These are phyloP conservation scores for Wickerhamomyces ciferrii DNA, from an alignment of 805 yeast genomes.

Conservation along the genomic window DNA sequence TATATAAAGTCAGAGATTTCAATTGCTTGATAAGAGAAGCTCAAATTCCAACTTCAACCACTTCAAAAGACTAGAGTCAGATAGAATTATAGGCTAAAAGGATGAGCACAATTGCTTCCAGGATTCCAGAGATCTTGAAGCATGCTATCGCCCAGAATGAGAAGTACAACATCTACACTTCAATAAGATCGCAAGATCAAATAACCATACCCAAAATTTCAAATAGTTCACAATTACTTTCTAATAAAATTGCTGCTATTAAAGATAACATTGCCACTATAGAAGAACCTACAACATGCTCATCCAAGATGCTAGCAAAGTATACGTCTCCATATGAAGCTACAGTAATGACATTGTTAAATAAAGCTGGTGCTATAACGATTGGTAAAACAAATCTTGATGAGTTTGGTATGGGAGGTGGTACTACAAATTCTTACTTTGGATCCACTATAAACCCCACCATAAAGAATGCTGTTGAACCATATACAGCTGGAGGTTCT, in stretches of 20 bases:
- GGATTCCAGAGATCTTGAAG: slow-evolving; percentile 5
- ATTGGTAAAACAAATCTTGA: slow-evolving; percentile 90
- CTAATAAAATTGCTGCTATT: slow-evolving; percentile 36
- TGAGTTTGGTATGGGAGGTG: slow-evolving; percentile 97
- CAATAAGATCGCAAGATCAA: slow-evolving; percentile 21
- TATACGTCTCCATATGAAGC: slow-evolving; percentile 80
- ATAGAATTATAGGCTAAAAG: no score
- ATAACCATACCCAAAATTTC: background rate
- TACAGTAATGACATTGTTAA: slow-evolving; percentile 57
- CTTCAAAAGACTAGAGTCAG: no score
- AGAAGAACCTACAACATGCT: slow-evolving; percentile 71
- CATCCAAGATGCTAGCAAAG: slow-evolving; percentile 53
- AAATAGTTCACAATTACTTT: background rate
- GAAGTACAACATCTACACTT: slow-evolving; percentile 38
- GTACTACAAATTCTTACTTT: slow-evolving; percentile 47
- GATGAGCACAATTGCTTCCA: slow-evolving; percentile 6
- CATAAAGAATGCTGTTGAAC: background rate
- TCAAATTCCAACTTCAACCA: no score
- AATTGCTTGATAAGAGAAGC: no score
- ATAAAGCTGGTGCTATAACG: slow-evolving; percentile 43
- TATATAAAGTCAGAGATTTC: no score
- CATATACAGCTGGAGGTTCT: slow-evolving; percentile 76
- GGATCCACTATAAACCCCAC: slow-evolving; percentile 57
- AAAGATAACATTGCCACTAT: slow-evolving; percentile 81
- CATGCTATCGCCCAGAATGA: slow-evolving; percentile 14